phyloP scores from a whole-genome alignment of 2,329 filamentous ascomycete genomes.

The Diaporthe capsici region DNA sequence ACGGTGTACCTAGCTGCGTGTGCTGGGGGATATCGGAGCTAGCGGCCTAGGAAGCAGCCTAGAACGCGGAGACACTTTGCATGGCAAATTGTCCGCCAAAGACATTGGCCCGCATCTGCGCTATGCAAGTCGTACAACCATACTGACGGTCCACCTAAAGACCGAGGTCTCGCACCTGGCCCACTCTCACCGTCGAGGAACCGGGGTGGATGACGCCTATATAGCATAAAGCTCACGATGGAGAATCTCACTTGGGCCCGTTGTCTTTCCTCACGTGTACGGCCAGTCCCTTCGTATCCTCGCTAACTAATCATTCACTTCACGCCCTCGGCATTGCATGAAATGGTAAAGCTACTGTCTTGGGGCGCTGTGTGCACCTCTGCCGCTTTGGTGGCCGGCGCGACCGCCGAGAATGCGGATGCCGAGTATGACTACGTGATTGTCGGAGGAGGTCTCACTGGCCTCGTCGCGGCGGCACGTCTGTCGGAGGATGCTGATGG shows the following conservation, averaged over 20 bases:
- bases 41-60: neutral
- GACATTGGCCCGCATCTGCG: neutral
- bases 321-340: neutral
- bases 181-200: neutral
- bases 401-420: neutral
- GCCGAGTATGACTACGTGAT: slow-evolving; percentile 19
- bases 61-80: neutral
- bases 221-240: neutral
- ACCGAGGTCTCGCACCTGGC: slow-evolving; percentile 7
- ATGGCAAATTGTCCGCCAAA: slow-evolving; percentile 3
- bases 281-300: neutral
- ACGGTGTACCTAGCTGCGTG: neutral
- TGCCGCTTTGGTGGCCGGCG: neutral
- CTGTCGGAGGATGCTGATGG: slow-evolving; percentile 10
- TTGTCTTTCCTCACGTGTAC: neutral
- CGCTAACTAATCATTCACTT: neutral
- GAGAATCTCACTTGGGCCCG: neutral
- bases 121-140: slow-evolving; percentile 1
- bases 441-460: slow-evolving; percentile 20
- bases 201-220: neutral
- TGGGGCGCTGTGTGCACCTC: slow-evolving; percentile 1
- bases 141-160: neutral
- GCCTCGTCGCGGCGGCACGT: slow-evolving; percentile 19
- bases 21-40: neutral
- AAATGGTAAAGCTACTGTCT: slow-evolving; percentile 2